Evolutionary conservation across 75 land plant genomes (phyloP).

Genomic region (Pinus taeda): DNA sequence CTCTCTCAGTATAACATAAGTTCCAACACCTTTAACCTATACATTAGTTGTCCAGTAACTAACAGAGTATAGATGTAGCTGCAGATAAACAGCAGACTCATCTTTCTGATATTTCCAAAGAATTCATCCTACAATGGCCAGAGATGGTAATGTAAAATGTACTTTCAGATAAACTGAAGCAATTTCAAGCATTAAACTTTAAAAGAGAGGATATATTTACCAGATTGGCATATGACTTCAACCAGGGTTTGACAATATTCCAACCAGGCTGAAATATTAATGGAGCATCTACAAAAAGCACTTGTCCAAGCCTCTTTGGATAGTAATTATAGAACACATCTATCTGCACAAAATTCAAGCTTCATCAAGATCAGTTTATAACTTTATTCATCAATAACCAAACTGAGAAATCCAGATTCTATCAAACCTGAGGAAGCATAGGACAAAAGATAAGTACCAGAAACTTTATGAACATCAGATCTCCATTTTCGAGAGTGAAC

Average conservation of each 20-base stretch:
- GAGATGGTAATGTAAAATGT: not conserved
- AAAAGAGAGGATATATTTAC: slow-evolving; percentile 34
- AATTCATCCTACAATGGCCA: not conserved
- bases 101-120: not conserved
- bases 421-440: not conserved
- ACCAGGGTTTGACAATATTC: slow-evolving; percentile 79
- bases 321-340: slow-evolving; percentile 93
- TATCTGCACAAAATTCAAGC: slow-evolving; percentile 50
- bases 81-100: not conserved
- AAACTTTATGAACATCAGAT: slow-evolving; percentile 73
- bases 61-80: not conserved
- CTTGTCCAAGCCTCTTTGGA: slow-evolving; percentile 82
- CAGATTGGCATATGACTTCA: slow-evolving; percentile 84
- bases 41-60: not conserved
- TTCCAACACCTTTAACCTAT: not conserved
- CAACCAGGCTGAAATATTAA: slow-evolving; percentile 88
- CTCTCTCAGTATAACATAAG: too few species aligned
- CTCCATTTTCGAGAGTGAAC: slow-evolving; percentile 71
- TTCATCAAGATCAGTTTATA: slow-evolving; percentile 2
- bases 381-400: not conserved
- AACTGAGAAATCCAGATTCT: not conserved
- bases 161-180: not conserved
- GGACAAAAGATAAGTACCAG: slow-evolving; percentile 51
- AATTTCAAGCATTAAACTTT: too few species aligned
- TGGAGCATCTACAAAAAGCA: slow-evolving; percentile 95